phyloP scores from a whole-genome alignment of 2,329 filamentous ascomycete genomes.

The Curvularia lunata region DNA sequence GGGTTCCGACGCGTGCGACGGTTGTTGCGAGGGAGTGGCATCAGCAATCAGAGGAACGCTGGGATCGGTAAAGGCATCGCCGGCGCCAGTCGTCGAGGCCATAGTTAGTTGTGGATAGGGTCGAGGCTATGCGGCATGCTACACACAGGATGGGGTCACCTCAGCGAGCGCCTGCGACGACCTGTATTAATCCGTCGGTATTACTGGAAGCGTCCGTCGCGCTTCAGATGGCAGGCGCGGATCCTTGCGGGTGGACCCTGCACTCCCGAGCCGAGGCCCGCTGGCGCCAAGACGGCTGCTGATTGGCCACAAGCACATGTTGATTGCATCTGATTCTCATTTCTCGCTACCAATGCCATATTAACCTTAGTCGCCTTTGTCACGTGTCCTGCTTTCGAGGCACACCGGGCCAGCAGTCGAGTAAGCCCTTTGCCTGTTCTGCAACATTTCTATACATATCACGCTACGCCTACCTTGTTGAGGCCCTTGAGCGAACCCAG shows the following conservation, averaged over 20 bases:
- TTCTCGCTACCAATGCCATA: conserved; percentile 23
- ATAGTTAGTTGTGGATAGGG: conserved; percentile 30
- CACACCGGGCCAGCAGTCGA: conserved; percentile 4
- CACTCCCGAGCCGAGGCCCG: conserved; percentile 19
- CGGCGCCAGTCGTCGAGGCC: conserved; percentile 12
- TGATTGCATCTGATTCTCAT: conserved; percentile 6
- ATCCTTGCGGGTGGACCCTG: conserved; percentile 15
- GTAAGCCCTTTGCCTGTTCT: conserved; percentile 15
- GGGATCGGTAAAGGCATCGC: conserved; percentile 13
- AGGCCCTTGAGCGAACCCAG: conserved; percentile 93
- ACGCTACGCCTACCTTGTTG: conserved; percentile 59
- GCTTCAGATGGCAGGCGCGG: conserved; percentile 9
- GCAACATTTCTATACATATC: conserved; percentile 5
- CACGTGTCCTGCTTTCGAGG: neutral
- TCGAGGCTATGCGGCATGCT: conserved; percentile 11
- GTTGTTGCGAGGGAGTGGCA: conserved; percentile 38
- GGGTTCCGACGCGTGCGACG: neutral
- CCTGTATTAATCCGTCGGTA: neutral
- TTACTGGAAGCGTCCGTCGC: neutral
- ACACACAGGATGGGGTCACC: neutral
- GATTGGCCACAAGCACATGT: neutral
- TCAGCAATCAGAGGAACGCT: conserved; percentile 6
- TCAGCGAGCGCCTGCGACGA: neutral
- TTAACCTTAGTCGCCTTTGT: conserved; percentile 13
- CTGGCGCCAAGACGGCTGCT: neutral